Evolutionary conservation across 306 rosid species (phyloP), one percentile per base, ranked within the genome.

Genomic region (Parietaria judaica): DNA sequence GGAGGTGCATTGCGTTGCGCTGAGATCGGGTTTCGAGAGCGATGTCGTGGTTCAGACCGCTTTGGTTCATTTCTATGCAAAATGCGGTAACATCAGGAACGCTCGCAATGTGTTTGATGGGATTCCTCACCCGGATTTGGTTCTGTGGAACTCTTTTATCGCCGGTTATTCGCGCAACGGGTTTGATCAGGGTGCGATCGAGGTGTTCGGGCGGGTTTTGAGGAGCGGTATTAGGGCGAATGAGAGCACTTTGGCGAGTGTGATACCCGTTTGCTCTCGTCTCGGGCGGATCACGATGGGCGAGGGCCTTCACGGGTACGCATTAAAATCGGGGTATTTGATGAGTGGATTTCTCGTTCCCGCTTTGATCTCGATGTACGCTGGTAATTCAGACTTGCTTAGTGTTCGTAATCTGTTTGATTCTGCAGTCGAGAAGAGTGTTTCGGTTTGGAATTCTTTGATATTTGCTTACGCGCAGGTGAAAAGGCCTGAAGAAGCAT

Each of bases 241-340:
- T 52, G 43, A 63, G 56, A 76, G 80, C 35, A 76, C 80, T 52
- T 52, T 76, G 34, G 80, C 77, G 37, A 62, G 61, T 43, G 23
- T 76, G 41, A 68, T 71, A 58, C 80, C 80, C 11, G 70, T 67
- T n/a, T 71, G 76, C 37, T 49, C 74, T 36, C 80, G 74, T 23
- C 60, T 76, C 51, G 70, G 60, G 39, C 67, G 70, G 56, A 16
- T 52, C 14, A 6, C 9, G 63, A 41, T 52, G 3, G 80, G 77
- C 41, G 67, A 67, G 63, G 71, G 70, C 48, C 44, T 71, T 8
- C 80, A 76, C 41, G 65, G 71, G 36, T 67, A 71, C 15, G 64
- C 77, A 52, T 61, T 71, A 12, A 76, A 71, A 59, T 71, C 39
- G 46, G 80, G 74, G 47, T 66, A 46, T 58, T 48, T 66, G n/a